Base-by-base conservation (phyloP, 495 filamentous ascomycete species). In the Talaromyces proteolyticus region DNA sequence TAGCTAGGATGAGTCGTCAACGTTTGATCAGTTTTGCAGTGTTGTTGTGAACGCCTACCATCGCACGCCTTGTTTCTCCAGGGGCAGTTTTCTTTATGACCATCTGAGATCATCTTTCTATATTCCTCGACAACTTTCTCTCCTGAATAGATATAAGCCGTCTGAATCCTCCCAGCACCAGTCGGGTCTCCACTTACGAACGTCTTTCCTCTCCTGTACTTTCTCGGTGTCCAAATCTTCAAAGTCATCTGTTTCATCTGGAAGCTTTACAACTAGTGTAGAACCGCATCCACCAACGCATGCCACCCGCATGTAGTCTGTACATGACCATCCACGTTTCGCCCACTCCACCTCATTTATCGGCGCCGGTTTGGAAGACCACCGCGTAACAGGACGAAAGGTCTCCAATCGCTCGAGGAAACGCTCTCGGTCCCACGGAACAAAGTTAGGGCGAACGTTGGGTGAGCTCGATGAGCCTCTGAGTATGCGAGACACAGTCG, bases 321-420 rank as follows among this genome's bases (percentile, higher is more conserved):
- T 79, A 61, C 92, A 96, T 2, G 82, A 76, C 93, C 93, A 98
- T 2, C 93, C 93, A 24, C 87, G 76, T 72, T 91, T 96, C 6
- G 92, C 91, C 94, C 94, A 98, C 65, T 88, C 83, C 5, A 96
- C 87, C 67, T 97, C 93, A 60, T 82, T 91, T 54, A 97, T 85
- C 29, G 72, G 67, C 10, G 87, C 74, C 3, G 93, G 69, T 87
- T 97, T 66, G 25, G 68, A 47, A 74, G 85, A 56, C 93, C 93
- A 98, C 59, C 87, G 80, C 51, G 89, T 91, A 39, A 96, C 82
- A 53, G 90, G 88, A 47, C 90, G 82, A 56, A 93, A 98, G 1
- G 91, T 93, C 53, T 85, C 85, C 40, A 98, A 70, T 18, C 93
- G 75, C 53, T 81, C 79, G 2, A 97, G 77, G 54, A 98, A 92